These are phyloP conservation scores for Phytophthora capsici DNA, from an alignment of 352 stramenopile species.

Conservation along the genomic window DNA sequence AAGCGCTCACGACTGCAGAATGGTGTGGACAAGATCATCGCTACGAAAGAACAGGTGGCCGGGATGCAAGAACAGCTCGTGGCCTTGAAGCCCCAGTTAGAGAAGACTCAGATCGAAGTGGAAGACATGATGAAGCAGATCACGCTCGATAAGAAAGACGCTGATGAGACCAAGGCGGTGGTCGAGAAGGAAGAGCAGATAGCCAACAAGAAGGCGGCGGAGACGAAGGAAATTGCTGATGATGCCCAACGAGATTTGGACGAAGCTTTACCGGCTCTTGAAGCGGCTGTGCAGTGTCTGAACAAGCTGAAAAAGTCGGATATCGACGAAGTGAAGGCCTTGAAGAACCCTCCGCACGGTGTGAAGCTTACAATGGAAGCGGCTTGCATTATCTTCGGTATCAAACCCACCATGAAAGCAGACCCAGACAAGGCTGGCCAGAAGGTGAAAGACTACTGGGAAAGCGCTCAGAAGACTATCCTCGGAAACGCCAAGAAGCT, in stretches of 20 bases:
- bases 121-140: conserved; percentile 96
- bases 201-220: conserved; percentile 91
- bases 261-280: conserved; percentile 91
- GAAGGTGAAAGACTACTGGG: conserved; percentile 92
- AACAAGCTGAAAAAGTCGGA: conserved; percentile 93
- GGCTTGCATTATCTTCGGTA: conserved; percentile 94
- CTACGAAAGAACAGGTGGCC: conserved; percentile 92
- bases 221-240: conserved; percentile 93
- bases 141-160: conserved; percentile 91
- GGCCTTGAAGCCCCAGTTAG: conserved; percentile 91
- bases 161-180: conserved; percentile 91
- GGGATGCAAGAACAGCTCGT: conserved; percentile 93
- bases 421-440: conserved; percentile 91
- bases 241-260: conserved; percentile 93
- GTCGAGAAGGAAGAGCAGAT: conserved; percentile 93
- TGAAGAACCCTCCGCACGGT: conserved; percentile 89
- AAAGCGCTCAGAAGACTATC: conserved; percentile 89
- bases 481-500: conserved; percentile 89
- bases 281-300: conserved; percentile 92
- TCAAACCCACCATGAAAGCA: conserved; percentile 91
- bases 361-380: conserved; percentile 92
- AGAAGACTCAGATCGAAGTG: conserved; percentile 93
- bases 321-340: conserved; percentile 93
- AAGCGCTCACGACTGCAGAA: conserved; percentile 89
- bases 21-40: conserved; percentile 94